Base-by-base conservation (phyloP, 371 early-diverging fungal species). In the Mortierella sp. region DNA sequence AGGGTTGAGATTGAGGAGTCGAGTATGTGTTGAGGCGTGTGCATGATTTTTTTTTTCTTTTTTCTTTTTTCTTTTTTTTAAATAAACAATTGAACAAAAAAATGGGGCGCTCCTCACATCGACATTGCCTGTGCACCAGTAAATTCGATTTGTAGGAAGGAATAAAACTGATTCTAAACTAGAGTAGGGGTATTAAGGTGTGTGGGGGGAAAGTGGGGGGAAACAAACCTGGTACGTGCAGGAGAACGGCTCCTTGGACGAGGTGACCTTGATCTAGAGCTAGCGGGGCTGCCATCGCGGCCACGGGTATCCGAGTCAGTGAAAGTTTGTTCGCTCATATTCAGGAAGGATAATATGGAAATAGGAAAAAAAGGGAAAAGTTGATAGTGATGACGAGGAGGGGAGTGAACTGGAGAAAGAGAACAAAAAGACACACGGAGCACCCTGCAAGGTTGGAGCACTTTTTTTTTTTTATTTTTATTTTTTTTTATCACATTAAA, bases 241-340 rank as follows among this genome's bases (percentile, higher is more conserved):
- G 75, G 75, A n/a, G 75, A 75, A 47, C 75, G 75, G 43, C 75
- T 75, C 55, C 75, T 65, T 24, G 58, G 75, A 10, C 75, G 75
- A 16, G 75, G 75, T 4, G 75, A 74, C 15, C 75, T 41, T 22
- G 75, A 74, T 40, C 75, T 21, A 1, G 75, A 69, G 65, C 75
- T 74, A 38, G 57, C 63, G 24, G 75, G 75, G 48, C 75, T 74
- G 36, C 52, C 69, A 15, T 68, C 75, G 32, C 75, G 69, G 47
- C 75, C 74, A 47, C 73, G 67, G 43, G 40, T 60, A 32, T 74
- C 74, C 53, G 74, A 64, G 41, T 75, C 75, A 38, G 62, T 65
- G 36, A 68, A 74, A 63, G 66, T 36, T 52, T 73, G 74, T 43
- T 74, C 74, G 69, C 74, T 74, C 74, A 74, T 74, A 50, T 43